Base-by-base conservation (phyloP, 2,329 filamentous ascomycete genomes). In the Sarocladium strictum region DNA sequence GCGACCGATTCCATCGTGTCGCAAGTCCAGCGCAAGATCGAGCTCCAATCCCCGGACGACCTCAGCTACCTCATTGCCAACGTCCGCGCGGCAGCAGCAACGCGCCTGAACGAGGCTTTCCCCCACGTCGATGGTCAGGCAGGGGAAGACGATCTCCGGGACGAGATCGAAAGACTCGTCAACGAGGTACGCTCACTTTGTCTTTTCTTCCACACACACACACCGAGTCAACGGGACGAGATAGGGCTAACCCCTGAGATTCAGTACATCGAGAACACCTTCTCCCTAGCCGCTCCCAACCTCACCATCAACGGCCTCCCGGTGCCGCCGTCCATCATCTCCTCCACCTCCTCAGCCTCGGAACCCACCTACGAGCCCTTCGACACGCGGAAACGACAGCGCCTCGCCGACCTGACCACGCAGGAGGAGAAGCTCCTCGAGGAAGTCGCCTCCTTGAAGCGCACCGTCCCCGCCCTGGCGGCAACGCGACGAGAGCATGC, bases 31-130 rank as follows among this genome's bases (percentile, higher is more conserved):
- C 85, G 89, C 67, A 87, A 85, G 72, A 87, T 93, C 67, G 89
- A 92, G 72, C 82, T 93, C 53, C 88, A 92, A 72, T 79, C 81
- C n/a, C 81, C 84, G 40, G 83, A 86, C 50, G 89, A 93, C 70
- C 77, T 92, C 32, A 72, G 78, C 55, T 89, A 85, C 69, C 79
- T 93, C 26, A 78, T 88, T 62, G 72, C 78, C 59, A 89, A 89
- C 64, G 81, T 89, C 58, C 83, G 84, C 64, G 78, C 78, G 67
- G 84, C 85, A 55, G 87, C 88, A 11, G 76, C 79, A 43, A 79
- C 81, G 62, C 86, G 84, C 65, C 79, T 93, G 56, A 77, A 84
- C 67, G 77, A 80, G 61, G 83, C 82, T 52, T 83, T 92, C 55
- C 88, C 88, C 23, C 81, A 82, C 0, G 78, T 84, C 29, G 81